These are phyloP conservation scores for Tuber magnatum DNA, from an alignment of 495 filamentous ascomycete genomes.

Conservation along the genomic window DNA sequence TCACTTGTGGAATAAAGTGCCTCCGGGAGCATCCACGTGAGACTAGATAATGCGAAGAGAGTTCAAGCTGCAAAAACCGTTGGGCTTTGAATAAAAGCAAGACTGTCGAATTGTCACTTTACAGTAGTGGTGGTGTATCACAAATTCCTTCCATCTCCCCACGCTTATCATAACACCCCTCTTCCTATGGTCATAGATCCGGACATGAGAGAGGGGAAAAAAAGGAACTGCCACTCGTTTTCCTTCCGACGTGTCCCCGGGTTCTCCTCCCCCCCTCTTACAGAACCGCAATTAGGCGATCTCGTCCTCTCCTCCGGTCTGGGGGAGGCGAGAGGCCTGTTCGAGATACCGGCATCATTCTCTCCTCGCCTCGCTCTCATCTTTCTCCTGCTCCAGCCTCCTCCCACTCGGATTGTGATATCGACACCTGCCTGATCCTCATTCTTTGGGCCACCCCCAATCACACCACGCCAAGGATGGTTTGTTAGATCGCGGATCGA, in stretches of 20 bases:
- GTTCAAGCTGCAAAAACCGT: background rate
- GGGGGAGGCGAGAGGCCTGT: background rate
- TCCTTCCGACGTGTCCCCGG: background rate
- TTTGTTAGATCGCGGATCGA: background rate
- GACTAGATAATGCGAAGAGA: background rate
- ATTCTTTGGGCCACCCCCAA: background rate
- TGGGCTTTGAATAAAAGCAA: background rate
- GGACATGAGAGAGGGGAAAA: background rate
- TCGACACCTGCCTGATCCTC: background rate
- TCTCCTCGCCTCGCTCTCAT: background rate
- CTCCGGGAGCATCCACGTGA: background rate
- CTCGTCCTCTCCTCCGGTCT: background rate
- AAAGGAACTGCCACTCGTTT: background rate
- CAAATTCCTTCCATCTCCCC: background rate
- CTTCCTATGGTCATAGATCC: background rate
- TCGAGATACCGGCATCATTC: background rate
- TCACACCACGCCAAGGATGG: background rate
- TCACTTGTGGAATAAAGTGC: background rate
- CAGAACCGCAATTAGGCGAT: background rate
- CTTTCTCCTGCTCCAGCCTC: background rate
- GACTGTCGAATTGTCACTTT: background rate
- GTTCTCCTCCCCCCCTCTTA: background rate
- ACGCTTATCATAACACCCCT: background rate
- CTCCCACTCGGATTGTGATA: background rate
- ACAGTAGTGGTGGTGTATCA: background rate